These are phyloP conservation scores for Geotrichum fermentans DNA, from an alignment of 1,139 yeast genomes.

Conservation along the genomic window DNA sequence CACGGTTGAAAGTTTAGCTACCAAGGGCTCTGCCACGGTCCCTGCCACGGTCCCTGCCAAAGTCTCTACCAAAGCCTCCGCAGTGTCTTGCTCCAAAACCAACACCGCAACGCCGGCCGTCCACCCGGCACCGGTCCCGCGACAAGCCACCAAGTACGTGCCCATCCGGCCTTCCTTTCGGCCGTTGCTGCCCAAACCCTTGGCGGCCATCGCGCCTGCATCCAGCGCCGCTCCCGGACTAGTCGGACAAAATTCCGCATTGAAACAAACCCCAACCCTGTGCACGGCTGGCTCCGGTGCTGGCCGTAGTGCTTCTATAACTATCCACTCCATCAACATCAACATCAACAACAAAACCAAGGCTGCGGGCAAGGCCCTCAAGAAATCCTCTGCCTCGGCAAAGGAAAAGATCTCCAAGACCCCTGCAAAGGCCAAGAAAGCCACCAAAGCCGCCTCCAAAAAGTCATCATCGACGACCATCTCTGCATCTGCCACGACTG, in stretches of 20 bases:
- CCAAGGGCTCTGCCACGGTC: neutral
- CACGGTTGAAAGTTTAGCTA: neutral
- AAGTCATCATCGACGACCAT: neutral
- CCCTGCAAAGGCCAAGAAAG: constrained; percentile 2
- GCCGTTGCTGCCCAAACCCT: constrained; percentile 19
- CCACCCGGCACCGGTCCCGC: neutral
- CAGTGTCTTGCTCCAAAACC: neutral
- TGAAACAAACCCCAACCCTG: neutral
- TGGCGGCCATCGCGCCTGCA: constrained; percentile 17
- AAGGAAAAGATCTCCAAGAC: neutral
- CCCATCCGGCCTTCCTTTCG: constrained; percentile 16
- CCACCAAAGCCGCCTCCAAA: neutral
- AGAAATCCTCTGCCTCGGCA: neutral
- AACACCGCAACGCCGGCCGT: neutral
- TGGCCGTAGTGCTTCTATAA: neutral
- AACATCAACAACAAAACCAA: neutral
- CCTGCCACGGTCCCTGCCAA: neutral
- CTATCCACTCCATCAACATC: neutral
- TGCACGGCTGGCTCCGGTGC: neutral
- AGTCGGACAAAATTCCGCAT: neutral
- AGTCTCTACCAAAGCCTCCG: neutral
- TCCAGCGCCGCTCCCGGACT: constrained; percentile 6
- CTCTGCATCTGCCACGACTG: neutral
- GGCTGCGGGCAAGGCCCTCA: neutral
- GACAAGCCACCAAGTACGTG: constrained; percentile 7